These are phyloP conservation scores for Knoxdaviesia capensis DNA, from an alignment of 2,329 filamentous ascomycete genomes.

Conservation along the genomic window DNA sequence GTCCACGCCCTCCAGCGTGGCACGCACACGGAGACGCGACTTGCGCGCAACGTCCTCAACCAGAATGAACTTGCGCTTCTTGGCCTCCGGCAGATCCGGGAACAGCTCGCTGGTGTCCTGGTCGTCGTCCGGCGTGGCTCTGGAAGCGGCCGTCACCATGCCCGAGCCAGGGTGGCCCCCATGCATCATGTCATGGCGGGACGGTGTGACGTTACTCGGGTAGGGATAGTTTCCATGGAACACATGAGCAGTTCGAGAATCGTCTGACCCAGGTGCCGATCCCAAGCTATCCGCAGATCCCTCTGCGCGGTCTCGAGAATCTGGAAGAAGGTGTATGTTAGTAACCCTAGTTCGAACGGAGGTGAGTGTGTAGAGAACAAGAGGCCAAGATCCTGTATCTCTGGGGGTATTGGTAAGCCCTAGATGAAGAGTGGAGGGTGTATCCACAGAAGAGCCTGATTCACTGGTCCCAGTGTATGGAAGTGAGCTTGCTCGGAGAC, in stretches of 20 bases:
- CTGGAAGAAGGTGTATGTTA: too few relatives aligned
- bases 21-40: conserved; percentile 66
- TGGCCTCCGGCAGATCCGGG: conserved; percentile 70
- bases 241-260: neutral
- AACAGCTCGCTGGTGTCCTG: conserved; percentile 55
- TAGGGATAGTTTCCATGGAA: conserved; percentile 1
- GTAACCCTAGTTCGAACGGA: too few relatives aligned
- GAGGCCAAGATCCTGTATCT: too few relatives aligned
- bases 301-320: too few relatives aligned
- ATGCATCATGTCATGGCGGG: neutral
- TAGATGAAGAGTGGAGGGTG: too few relatives aligned
- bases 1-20: conserved; percentile 82
- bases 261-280: conserved; percentile 1
- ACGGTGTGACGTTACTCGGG: conserved; percentile 2
- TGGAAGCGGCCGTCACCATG: neutral
- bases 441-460: too few relatives aligned
- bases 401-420: too few relatives aligned
- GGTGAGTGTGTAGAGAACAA: too few relatives aligned
- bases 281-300: too few relatives aligned
- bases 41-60: conserved; percentile 76
- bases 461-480: too few relatives aligned
- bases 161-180: neutral
- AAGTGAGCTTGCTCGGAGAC: too few relatives aligned
- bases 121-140: conserved; percentile 20
- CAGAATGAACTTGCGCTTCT: conserved; percentile 90